Conservation (phyloP, 2,329 filamentous ascomycete species). For the Xylogone sp. region DNA sequence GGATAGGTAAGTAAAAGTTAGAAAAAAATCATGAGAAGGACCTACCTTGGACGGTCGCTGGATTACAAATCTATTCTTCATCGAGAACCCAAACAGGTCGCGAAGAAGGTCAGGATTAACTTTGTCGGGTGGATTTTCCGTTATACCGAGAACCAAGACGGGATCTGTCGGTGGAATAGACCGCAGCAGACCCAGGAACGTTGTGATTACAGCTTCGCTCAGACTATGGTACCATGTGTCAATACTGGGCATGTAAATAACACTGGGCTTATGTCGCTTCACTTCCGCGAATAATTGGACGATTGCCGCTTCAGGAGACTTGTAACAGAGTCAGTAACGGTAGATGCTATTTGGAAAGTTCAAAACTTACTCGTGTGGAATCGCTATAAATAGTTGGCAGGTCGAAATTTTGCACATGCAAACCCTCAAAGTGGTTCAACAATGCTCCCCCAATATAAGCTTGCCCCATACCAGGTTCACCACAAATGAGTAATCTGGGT, state of each 20-base stretch:
- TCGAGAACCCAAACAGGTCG: conserved; percentile 83
- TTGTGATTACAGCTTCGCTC: conserved; percentile 65
- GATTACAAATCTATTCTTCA: conserved; percentile 71
- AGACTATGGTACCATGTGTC: conserved; percentile 75
- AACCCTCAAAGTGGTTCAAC: conserved; percentile 85
- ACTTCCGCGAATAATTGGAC: conserved; percentile 90
- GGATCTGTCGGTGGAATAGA: conserved; percentile 88
- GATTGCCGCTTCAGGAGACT: conserved; percentile 70
- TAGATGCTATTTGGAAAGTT: neutral
- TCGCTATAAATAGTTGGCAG: conserved; percentile 84
- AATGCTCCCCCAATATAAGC: conserved; percentile 82
- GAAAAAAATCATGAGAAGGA: conserved; percentile 6
- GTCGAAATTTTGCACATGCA: conserved; percentile 94
- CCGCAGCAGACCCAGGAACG: conserved; percentile 77
- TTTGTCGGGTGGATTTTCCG: conserved; percentile 64
- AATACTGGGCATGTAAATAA: conserved; percentile 90
- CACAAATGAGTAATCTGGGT: conserved; percentile 79
- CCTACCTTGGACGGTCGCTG: conserved; percentile 60
- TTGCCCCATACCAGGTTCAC: conserved; percentile 89
- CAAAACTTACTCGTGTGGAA: conserved; percentile 59
- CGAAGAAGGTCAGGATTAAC: conserved; percentile 61
- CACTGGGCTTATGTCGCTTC: conserved; percentile 89
- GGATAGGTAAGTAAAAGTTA: conserved; percentile 23
- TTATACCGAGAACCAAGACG: conserved; percentile 80
- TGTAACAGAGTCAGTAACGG: conserved; percentile 13